phyloP scores from a whole-genome alignment of 345 rosid species.

The Sonneratia caseolaris region DNA sequence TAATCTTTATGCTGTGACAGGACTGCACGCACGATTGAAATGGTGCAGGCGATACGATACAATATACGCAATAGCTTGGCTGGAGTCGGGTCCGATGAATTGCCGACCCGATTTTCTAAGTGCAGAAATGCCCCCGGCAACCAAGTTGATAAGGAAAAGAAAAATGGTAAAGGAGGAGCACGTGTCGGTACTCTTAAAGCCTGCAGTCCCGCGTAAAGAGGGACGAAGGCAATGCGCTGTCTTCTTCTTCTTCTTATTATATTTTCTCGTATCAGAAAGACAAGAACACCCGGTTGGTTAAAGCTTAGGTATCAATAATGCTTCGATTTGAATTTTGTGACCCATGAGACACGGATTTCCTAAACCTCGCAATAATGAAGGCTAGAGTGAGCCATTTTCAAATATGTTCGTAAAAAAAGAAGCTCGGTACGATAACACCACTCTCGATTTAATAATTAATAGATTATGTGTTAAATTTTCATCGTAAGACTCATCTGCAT shows the following conservation, averaged over 20 bases:
- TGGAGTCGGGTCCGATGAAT: background rate
- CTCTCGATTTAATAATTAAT: no score
- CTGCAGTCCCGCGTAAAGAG: background rate
- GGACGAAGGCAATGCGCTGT: background rate
- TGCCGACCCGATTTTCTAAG: background rate
- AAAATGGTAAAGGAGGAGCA: background rate
- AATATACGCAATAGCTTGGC: background rate
- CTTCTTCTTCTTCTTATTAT: background rate
- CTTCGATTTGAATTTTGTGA: background rate
- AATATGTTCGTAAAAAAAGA: no score
- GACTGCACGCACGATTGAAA: no score
- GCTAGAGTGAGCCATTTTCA: no score
- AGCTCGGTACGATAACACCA: no score
- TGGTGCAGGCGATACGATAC: background rate
- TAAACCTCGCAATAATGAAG: no score
- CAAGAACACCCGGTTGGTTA: background rate
- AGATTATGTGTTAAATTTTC: no score
- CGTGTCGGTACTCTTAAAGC: background rate
- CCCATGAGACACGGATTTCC: background rate
- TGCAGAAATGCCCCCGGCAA: background rate
- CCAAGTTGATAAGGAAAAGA: background rate
- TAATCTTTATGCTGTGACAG: no score
- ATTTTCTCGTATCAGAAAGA: background rate
- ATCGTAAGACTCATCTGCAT: no score
- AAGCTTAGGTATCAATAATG: background rate